Conservation (phyloP, 2,329 filamentous ascomycete species). For the Monilinia fructicola region DNA sequence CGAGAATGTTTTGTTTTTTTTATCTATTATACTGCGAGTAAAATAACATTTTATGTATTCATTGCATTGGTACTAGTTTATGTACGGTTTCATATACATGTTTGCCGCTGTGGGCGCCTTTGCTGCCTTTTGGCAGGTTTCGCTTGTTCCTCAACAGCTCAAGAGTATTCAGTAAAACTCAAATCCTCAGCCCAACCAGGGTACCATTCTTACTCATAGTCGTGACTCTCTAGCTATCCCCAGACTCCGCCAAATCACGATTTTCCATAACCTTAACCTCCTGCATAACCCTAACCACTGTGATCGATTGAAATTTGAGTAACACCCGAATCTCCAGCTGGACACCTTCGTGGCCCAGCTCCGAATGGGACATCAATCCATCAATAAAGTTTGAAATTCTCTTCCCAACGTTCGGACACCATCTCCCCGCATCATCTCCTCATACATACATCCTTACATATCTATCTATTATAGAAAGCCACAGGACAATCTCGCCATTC, state of each 20-base stretch:
- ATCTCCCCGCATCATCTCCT: background rate
- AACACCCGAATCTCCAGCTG: slow-evolving; percentile 14
- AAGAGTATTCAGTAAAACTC: background rate
- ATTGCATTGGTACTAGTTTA: background rate
- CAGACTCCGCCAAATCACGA: background rate
- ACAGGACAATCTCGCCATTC: background rate
- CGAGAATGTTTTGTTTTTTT: background rate
- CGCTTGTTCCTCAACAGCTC: too few species aligned
- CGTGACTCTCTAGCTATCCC: slow-evolving; percentile 7
- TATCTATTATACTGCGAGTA: background rate
- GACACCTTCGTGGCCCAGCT: background rate
- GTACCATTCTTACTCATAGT: slow-evolving; percentile 16
- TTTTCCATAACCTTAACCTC: background rate
- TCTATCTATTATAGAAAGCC: background rate
- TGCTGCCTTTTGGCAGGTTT: background rate
- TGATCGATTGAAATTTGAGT: background rate
- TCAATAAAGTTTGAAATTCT: slow-evolving; percentile 8
- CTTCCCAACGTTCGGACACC: background rate
- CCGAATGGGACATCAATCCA: slow-evolving; percentile 11
- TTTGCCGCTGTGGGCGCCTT: background rate
- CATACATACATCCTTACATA: background rate
- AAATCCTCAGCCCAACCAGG: background rate
- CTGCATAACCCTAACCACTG: background rate
- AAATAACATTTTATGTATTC: background rate
- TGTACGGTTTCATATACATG: background rate